A percentile compares a stretch with the other conserved stretches of the same genome.
These are phyloP conservation scores for Blastocystis sp. DNA, from an alignment of 352 stramenopile species.

Conservation along the genomic window DNA sequence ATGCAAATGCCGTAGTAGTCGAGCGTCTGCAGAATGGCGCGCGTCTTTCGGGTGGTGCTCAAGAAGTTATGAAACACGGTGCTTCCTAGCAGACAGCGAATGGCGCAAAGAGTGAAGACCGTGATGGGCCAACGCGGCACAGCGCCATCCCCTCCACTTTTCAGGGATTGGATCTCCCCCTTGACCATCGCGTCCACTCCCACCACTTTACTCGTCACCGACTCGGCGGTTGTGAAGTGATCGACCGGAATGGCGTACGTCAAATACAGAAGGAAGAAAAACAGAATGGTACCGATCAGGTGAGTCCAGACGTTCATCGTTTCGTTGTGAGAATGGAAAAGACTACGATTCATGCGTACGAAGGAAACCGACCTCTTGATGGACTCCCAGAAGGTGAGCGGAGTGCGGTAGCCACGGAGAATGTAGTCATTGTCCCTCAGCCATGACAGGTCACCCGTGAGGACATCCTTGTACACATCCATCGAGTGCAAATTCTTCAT, in stretches of 20 bases:
- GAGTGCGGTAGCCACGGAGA: conserved; percentile 38
- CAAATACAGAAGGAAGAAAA: conserved; percentile 59
- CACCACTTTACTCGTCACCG: neutral
- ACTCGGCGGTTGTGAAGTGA: neutral
- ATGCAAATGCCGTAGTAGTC: conserved; percentile 68
- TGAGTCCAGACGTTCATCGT: conserved; percentile 69
- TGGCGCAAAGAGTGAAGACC: conserved; percentile 56
- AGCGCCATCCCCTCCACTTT: neutral
- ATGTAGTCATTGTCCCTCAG: conserved; percentile 69
- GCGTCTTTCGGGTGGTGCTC: neutral
- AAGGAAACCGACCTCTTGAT: conserved; percentile 11
- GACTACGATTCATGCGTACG: neutral
- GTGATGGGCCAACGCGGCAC: conserved; percentile 66
- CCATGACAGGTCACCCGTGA: conserved; percentile 38
- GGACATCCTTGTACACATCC: conserved; percentile 64
- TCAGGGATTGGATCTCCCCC: conserved; percentile 1
- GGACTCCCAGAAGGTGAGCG: conserved; percentile 32
- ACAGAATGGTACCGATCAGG: conserved; percentile 25
- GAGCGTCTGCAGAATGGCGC: conserved; percentile 39
- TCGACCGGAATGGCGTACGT: conserved; percentile 33
- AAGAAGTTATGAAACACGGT: conserved; percentile 62
- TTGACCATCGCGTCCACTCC: neutral
- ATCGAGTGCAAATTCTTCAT: neutral
- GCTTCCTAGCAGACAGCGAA: conserved; percentile 50
- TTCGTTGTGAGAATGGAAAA: conserved; percentile 61